Conservation (phyloP, 164 flowering plant species). For the Annona squamosa region DNA sequence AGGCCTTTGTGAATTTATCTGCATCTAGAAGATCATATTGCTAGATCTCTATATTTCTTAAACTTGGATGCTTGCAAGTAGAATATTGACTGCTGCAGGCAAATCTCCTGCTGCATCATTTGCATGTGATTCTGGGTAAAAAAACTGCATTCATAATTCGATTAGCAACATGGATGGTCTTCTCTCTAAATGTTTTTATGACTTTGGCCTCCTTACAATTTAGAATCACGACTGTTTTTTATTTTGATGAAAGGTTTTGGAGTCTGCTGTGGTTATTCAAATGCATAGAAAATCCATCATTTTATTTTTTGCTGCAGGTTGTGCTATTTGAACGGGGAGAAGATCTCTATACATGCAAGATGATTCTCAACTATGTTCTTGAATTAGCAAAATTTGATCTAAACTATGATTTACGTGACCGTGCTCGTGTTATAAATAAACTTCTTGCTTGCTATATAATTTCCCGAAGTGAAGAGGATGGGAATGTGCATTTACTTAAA, state of each 20-base stretch:
- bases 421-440: conserved; percentile 58
- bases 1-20: no score
- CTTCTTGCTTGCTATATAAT: conserved; percentile 31
- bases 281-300: not conserved
- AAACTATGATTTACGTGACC: conserved; percentile 83
- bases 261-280: not conserved
- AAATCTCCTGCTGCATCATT: no score
- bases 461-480: conserved; percentile 26
- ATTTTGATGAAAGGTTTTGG: not conserved
- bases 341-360: conserved; percentile 31
- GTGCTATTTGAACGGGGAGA: conserved; percentile 45
- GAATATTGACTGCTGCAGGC: no score
- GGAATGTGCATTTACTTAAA: conserved; percentile 10
- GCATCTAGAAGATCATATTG: no score
- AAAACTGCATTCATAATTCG: no score
- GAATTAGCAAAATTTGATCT: conserved; percentile 75
- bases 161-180: no score
- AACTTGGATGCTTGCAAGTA: no score
- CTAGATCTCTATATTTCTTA: no score
- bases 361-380: conserved; percentile 48
- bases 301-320: conserved; percentile 39
- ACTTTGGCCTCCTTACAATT: not conserved
- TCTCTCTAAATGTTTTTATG: no score
- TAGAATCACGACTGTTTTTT: not conserved
- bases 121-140: no score